Evolutionary conservation across 768 basidiomycete genomes (phyloP), one percentile per base, ranked within the genome.

Genomic region (Podaxis sp.): DNA sequence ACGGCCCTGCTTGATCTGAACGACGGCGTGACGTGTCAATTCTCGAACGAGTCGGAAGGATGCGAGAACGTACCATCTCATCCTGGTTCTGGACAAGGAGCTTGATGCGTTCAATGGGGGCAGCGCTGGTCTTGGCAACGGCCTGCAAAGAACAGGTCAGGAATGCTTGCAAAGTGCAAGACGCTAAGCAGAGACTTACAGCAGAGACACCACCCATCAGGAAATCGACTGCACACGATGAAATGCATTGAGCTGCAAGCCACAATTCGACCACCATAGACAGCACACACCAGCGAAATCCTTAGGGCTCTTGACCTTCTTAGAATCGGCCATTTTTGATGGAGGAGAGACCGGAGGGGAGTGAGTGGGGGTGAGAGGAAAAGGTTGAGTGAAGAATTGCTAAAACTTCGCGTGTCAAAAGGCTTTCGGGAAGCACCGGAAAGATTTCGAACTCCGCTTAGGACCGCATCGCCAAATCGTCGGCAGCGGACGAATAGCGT

Each of bases 41-140:
- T 49, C 38, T 59, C 54, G 66, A 52, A 28, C 49, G 55, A 64
- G 52, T 56, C 51, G 22, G 49, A 30, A 58, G 44, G 26, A 12
- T 26, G 42, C 55, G 46, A 59, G 61, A n/a, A 75, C 80, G 2
- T n/a, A 88, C 91, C 97, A 99, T 99, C 84, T 99, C 97, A 87
- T 96, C 96, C 88, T 99, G 96, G 82, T 97, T 98, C 81, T 98
- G 94, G 64, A 96, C 90, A 75, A 96, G 81, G 72, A 99, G 89
- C 85, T 99, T 99, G 81, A 99, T 96, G 75, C 97, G 95, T 87
- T 99, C 97, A 73, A 99, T 99, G 80, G 97, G 97, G 67, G 97
- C 97, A 71, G 97, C 97, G 68, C 92, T 92, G 68, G 97, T 99
- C 87, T 99, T 99, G 61, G 97, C 92, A 77, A 99, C 93, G 70